Conservation (phyloP, 192 early-diverging fungal species). For the Linnemannia hyalina region DNA sequence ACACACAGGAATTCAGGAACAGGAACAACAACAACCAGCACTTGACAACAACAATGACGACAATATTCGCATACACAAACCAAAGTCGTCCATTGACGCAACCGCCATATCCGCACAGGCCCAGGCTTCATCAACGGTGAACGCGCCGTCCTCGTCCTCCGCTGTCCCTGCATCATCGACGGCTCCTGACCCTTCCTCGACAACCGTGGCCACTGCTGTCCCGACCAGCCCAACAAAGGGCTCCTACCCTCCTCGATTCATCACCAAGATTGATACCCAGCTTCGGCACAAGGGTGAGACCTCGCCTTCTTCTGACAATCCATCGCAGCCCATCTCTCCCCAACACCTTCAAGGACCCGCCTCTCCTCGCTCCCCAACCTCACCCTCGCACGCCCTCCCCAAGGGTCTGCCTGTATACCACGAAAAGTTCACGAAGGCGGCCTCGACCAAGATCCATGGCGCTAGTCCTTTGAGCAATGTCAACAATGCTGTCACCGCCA, state of each 20-base stretch:
- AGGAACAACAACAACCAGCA: constrained; percentile 13
- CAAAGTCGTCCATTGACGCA: neutral
- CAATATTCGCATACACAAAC: neutral
- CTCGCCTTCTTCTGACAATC: neutral
- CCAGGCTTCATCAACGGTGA: neutral
- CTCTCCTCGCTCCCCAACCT: constrained; percentile 3
- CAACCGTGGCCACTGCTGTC: constrained; percentile 3
- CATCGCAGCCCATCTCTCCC: neutral
- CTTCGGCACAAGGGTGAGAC: neutral
- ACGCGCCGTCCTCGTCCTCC: constrained; percentile 8
- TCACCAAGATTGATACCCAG: constrained; percentile 3
- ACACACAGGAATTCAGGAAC: neutral
- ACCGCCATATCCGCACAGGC: neutral
- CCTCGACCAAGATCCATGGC: constrained; percentile 25
- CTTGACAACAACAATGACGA: constrained; percentile 2
- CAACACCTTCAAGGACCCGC: neutral
- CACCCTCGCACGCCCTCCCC: neutral
- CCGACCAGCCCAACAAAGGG: constrained; percentile 8
- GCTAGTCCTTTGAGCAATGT: constrained; percentile 31
- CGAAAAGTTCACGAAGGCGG: constrained; percentile 26
- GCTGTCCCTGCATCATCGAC: constrained; percentile 6
- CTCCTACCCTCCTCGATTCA: neutral
- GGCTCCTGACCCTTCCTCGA: neutral
- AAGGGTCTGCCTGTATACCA: constrained; percentile 31
- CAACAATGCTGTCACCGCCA: constrained; percentile 31